Percentiles rank a stretch among this genome's conserved stretches.
Evolutionary conservation across 345 rosid genomes (phyloP).

Genomic region (Citrus inodora): DNA sequence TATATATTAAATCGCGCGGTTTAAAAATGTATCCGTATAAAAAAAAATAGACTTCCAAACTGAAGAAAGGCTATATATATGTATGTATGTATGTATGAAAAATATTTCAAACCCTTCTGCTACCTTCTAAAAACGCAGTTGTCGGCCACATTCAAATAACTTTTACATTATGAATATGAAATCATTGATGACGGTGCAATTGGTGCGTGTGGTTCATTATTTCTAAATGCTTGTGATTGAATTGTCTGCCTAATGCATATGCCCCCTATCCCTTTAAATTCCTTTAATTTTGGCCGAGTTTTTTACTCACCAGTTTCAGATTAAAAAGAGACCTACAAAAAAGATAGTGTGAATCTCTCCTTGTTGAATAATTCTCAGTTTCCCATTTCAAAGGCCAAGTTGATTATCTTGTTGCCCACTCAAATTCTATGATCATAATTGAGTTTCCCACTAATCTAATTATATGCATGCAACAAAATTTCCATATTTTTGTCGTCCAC

Average conservation of each 20-base stretch:
- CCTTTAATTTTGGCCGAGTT: no score
- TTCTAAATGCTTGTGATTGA: background rate
- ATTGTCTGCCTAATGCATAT: no score
- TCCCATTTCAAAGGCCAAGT: slow-evolving; percentile 1
- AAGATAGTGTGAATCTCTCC: background rate
- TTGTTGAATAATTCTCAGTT: background rate
- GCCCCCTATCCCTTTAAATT: no score
- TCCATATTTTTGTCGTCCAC: background rate
- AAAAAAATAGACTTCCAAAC: no score
- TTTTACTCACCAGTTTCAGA: no score
- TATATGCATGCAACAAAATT: background rate
- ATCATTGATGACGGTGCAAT: background rate
- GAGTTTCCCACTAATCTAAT: slow-evolving; percentile 18
- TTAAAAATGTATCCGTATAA: no score
- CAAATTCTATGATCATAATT: slow-evolving; percentile 17
- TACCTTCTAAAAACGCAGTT: no score
- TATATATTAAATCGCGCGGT: no score
- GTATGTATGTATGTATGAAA: no score
- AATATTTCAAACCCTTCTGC: background rate
- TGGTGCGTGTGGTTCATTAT: background rate
- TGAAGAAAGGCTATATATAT: no score
- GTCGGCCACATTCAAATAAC: no score
- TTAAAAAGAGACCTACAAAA: no score
- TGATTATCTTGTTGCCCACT: slow-evolving; percentile 23
- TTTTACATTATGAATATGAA: background rate